phyloP scores from a whole-genome alignment of 331 rosid genomes.

The Dryas integrifolia region DNA sequence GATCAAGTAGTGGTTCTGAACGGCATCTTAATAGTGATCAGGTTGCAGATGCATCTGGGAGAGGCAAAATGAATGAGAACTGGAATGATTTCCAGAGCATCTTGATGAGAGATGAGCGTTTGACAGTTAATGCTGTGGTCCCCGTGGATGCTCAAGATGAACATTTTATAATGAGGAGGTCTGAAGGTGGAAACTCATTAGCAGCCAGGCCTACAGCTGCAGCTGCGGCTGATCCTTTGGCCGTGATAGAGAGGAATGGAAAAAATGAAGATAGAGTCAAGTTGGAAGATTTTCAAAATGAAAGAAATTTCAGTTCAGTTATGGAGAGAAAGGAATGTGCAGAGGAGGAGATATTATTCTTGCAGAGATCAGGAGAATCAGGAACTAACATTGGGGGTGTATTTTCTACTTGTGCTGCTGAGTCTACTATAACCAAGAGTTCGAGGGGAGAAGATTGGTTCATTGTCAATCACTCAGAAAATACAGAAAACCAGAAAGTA shows the following conservation, averaged over 20 bases:
- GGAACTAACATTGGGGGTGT: slow-evolving; percentile 30
- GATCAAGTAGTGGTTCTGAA: slow-evolving; percentile 17
- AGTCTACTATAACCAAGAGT: slow-evolving; percentile 36
- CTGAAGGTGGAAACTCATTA: slow-evolving; percentile 32
- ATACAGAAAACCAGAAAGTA: slow-evolving; percentile 27
- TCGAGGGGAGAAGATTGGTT: slow-evolving; percentile 53
- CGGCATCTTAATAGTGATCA: no score
- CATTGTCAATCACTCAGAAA: slow-evolving; percentile 38
- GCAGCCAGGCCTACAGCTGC: slow-evolving; percentile 28
- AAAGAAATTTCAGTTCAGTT: slow-evolving; percentile 26
- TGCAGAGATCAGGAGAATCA: slow-evolving; percentile 33
- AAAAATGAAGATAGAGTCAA: slow-evolving; percentile 41
- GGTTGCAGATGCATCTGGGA: no score
- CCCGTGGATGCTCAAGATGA: slow-evolving; percentile 42
- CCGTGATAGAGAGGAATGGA: slow-evolving; percentile 32
- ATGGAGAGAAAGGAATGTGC: slow-evolving; percentile 36
- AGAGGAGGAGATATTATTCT: slow-evolving; percentile 37
- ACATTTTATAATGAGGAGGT: slow-evolving; percentile 35
- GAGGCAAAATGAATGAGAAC: no score
- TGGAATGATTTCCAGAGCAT: no score
- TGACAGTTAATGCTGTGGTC: slow-evolving; percentile 22
- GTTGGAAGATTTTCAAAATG: slow-evolving; percentile 34
- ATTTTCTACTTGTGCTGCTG: slow-evolving; percentile 39
- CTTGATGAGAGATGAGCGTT: slow-evolving; percentile 21
- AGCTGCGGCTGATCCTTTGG: slow-evolving; percentile 45